These are phyloP conservation scores for Brassica carinata DNA, from an alignment of 345 rosid species.

Conservation along the genomic window DNA sequence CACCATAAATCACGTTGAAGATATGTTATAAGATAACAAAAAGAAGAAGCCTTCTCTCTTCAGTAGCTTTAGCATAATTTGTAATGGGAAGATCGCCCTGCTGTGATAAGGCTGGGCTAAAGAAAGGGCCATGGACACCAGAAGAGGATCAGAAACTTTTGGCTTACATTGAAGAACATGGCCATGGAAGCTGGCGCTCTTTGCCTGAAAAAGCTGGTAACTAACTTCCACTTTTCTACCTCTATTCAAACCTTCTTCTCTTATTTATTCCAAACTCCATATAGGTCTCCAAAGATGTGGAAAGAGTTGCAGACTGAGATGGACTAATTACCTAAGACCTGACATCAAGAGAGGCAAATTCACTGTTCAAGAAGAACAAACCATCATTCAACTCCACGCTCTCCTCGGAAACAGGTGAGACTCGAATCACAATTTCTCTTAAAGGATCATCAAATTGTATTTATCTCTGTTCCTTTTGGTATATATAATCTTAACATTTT, in stretches of 20 bases:
- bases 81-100: constrained; percentile 76
- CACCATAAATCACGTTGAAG: constrained; percentile 14
- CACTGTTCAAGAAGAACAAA: constrained; percentile 89
- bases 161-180: constrained; percentile 86
- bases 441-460: no score
- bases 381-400: constrained; percentile 96
- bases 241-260: neutral
- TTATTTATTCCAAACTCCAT: neutral
- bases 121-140: constrained; percentile 98
- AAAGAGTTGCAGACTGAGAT: constrained; percentile 91
- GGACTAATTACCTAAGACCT: constrained; percentile 96
- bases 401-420: constrained; percentile 94
- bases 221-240: constrained; percentile 28
- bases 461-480: no score
- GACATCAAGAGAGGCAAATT: constrained; percentile 94
- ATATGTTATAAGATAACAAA: neutral
- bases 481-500: no score
- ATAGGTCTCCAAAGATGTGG: constrained; percentile 91
- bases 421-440: neutral
- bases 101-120: constrained; percentile 83
- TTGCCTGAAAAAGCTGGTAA: constrained; percentile 87
- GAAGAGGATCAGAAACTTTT: constrained; percentile 95
- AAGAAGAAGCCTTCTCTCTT: no score
- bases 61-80: constrained; percentile 22
- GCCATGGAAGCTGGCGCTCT: constrained; percentile 96